phyloP scores from a whole-genome alignment of 78 protist species.

The Monosiga brevicollis region DNA sequence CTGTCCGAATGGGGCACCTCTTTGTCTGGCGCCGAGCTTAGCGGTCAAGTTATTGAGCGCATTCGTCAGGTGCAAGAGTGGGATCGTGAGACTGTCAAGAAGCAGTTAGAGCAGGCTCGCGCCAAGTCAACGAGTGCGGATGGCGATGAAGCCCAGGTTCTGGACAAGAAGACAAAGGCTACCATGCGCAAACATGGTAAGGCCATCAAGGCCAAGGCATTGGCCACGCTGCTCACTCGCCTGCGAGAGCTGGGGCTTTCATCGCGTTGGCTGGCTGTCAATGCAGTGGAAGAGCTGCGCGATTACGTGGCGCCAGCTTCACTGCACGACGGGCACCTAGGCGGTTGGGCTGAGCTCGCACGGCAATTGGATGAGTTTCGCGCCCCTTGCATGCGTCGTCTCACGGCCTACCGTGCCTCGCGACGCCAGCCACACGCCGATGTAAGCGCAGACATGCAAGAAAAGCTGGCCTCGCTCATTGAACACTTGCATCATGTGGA shows the following conservation, averaged over 20 bases:
- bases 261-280: background rate
- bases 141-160: background rate
- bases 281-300: background rate
- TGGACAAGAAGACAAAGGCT: background rate
- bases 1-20: too few relatives aligned
- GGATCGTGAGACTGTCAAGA: background rate
- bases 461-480: too few relatives aligned
- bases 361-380: too few relatives aligned
- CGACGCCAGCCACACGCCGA: too few relatives aligned
- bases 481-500: too few relatives aligned
- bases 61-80: constrained; percentile 1
- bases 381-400: too few relatives aligned
- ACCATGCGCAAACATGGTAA: background rate
- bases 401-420: too few relatives aligned
- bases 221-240: constrained; percentile 19
- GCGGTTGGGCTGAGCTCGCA: too few relatives aligned
- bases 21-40: too few relatives aligned
- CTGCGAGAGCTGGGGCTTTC: constrained; percentile 24
- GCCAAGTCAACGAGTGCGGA: too few relatives aligned
- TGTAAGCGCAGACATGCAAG: too few relatives aligned
- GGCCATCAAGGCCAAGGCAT: constrained; percentile 24
- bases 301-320: background rate
- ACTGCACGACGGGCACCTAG: background rate
- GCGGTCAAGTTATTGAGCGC: background rate
- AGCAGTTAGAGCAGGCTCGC: background rate